Conservation (phyloP, 352 stramenopile species). For the Phytophthora sojae region DNA sequence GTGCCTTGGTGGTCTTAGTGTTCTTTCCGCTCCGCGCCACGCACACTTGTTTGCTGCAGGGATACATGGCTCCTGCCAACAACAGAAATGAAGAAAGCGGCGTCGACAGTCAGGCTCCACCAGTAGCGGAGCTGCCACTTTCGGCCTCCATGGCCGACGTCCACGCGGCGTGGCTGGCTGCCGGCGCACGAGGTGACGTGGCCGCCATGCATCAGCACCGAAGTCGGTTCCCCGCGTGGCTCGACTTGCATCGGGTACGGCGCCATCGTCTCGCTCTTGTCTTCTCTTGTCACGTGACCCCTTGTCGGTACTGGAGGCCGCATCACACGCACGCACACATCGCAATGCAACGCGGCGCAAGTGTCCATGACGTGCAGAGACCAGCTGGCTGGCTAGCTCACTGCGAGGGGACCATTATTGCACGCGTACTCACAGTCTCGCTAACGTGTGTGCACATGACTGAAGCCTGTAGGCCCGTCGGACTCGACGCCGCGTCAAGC, state of each 20-base stretch:
- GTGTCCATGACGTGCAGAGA: neutral
- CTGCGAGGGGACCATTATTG: neutral
- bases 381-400: neutral
- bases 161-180: slow-evolving; percentile 25
- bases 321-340: neutral
- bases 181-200: slow-evolving; percentile 19
- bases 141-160: slow-evolving; percentile 3
- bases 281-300: neutral
- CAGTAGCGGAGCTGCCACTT: neutral
- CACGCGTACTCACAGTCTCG: neutral
- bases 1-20: neutral
- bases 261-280: neutral
- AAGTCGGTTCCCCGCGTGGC: slow-evolving; percentile 24
- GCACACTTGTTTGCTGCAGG: too few species aligned
- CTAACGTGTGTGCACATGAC: neutral
- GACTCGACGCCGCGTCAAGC: neutral
- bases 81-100: neutral
- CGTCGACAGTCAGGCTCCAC: neutral
- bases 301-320: neutral
- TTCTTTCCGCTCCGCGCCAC: neutral
- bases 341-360: neutral
- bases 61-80: neutral
- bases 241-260: slow-evolving; percentile 27
- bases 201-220: slow-evolving; percentile 13
- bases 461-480: slow-evolving; percentile 2